phyloP scores from a whole-genome alignment of 2,329 filamentous ascomycete species.

The Fonsecaea pedrosoi region DNA sequence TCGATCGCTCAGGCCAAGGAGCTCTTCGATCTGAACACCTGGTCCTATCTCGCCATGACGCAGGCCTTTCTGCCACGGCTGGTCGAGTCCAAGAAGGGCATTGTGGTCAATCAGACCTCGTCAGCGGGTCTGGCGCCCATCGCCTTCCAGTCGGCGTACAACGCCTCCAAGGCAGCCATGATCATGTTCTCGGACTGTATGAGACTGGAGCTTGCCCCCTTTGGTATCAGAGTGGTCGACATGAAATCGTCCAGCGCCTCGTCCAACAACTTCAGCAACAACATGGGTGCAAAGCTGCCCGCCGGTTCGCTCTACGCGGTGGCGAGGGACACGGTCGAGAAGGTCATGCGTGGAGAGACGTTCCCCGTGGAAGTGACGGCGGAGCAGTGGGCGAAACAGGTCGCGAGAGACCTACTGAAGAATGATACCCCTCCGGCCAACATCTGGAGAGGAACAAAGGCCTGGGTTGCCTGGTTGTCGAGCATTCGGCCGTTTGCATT shows the following conservation, averaged over 20 bases:
- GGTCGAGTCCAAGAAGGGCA: constrained; percentile 37
- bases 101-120: constrained; percentile 40
- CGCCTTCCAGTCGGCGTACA: constrained; percentile 50
- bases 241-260: constrained; percentile 65
- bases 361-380: no score
- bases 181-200: constrained; percentile 64
- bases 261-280: neutral
- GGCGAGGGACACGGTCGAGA: no score
- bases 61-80: constrained; percentile 48
- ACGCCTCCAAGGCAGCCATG: constrained; percentile 65
- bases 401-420: no score
- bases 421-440: no score
- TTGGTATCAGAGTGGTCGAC: constrained; percentile 58
- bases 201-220: constrained; percentile 51
- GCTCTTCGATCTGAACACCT: constrained; percentile 53
- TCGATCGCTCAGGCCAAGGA: constrained; percentile 44
- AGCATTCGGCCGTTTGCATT: no score
- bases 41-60: constrained; percentile 46
- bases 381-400: no score
- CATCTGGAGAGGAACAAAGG: no score
- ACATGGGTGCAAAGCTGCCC: no score
- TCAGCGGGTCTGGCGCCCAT: constrained; percentile 44
- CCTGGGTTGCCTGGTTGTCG: no score
- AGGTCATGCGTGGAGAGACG: no score
- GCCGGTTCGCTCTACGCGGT: no score